These are phyloP conservation scores for Dactylis glomerata DNA, from an alignment of 176 grass and related monocot species.

Conservation along the genomic window DNA sequence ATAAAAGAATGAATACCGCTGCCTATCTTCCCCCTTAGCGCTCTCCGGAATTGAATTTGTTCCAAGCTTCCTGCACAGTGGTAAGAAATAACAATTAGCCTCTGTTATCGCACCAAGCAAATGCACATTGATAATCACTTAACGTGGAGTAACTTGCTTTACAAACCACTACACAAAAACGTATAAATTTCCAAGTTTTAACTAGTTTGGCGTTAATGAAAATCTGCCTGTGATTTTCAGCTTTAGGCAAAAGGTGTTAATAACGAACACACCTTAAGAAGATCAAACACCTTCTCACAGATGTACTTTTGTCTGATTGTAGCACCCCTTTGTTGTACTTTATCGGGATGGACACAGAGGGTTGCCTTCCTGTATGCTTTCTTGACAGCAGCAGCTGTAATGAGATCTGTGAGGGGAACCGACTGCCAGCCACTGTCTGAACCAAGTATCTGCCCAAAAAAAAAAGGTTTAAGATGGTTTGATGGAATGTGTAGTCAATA, in stretches of 20 bases:
- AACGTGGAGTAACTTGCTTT: neutral
- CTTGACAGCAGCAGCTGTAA: conserved; percentile 81
- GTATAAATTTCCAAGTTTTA: neutral
- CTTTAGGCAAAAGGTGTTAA: conserved; percentile 1
- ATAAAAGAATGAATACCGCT: neutral
- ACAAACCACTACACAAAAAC: neutral
- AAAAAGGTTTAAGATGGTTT: neutral
- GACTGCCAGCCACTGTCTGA: conserved; percentile 90
- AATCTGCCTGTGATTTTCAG: neutral
- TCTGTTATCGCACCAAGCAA: neutral
- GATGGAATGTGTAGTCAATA: neutral
- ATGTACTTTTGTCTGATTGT: conserved; percentile 95
- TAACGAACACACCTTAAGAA: conserved; percentile 79
- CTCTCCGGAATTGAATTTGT: conserved; percentile 64
- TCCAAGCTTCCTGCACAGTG: conserved; percentile 72
- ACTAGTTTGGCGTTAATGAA: conserved; percentile 2
- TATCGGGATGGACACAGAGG: conserved; percentile 97
- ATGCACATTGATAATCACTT: neutral
- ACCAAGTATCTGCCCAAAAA: conserved; percentile 70
- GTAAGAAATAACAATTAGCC: neutral
- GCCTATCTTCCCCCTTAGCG: conserved; percentile 27
- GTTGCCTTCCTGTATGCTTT: conserved; percentile 95
- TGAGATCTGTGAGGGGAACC: conserved; percentile 90
- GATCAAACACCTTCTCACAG: conserved; percentile 99
- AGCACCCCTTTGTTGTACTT: conserved; percentile 90